Evolutionary conservation across 2,329 filamentous ascomycete genomes (phyloP), one percentile per base, ranked within the genome.

Genomic region (Penicillium polonicum): DNA sequence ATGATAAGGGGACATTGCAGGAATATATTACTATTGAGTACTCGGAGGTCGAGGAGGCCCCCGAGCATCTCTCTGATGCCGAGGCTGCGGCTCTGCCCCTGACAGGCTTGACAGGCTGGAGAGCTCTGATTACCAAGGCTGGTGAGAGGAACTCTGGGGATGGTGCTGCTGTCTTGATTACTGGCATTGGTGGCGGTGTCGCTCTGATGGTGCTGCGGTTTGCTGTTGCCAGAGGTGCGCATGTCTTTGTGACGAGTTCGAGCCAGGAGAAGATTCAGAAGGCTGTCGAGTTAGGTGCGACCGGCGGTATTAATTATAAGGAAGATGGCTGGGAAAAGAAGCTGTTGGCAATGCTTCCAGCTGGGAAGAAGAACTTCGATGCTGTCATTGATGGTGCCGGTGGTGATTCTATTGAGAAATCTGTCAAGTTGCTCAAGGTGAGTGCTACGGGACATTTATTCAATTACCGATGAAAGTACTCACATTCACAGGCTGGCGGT

Each of bases 101-200:
- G 35, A 91, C 91, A 0, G 93, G 92, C 0, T 71, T 97, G 59
- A 97, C 93, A 1, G 93, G 84, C 7, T 97, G 91, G 91, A 82
- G 94, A 44, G 93, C 92, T 0, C 78, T 95, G 43, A 84, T 94
- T 51, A 88, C 84, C 7, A 97, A 97, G 80, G 86, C 83, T 48
- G 84, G 82, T 5, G 85, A 87, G 63, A 74, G 77, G 46, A 80
- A 80, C 55, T 72, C 76, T 17, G 64, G 70, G 5, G 65, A 73
- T 0, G 90, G 90, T 2, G 78, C 84, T 60, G 96, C 95, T 70
- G 81, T 97, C 4, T 79, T 97, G 33, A 78, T 97, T 42, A 97
- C 93, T 5, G 93, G 93, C 0, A 95, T 97, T 73, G 93, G 93
- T 0, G 93, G 93, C 36, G 93, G 93, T 43, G 93, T 97, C 1